phyloP scores from a whole-genome alignment of 2,329 filamentous ascomycete species.

The Thielaviopsis punctulata region DNA sequence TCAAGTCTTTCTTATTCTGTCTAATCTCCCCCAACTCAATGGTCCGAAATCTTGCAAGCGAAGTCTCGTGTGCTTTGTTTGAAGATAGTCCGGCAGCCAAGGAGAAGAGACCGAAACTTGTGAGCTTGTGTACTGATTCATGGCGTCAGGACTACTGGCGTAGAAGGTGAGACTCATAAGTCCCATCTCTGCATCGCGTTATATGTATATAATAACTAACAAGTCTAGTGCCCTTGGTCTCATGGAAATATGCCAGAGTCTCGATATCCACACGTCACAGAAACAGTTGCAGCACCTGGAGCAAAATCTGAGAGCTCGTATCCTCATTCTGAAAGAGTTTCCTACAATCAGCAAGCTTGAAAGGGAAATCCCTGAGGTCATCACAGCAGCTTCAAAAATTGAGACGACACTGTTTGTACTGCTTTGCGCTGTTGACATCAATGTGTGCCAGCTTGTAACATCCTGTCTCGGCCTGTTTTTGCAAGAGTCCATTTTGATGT shows the following conservation, averaged over 20 bases:
- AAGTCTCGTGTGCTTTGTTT: constrained; percentile 32
- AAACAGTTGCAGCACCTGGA: constrained; percentile 16
- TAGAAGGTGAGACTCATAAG: constrained; percentile 26
- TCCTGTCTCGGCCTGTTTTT: constrained; percentile 43
- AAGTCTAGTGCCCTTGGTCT: constrained; percentile 5
- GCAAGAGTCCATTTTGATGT: constrained; percentile 39
- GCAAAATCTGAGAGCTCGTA: constrained; percentile 37
- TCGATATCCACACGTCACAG: constrained; percentile 10
- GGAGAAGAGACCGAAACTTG: constrained; percentile 20
- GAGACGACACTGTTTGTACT: constrained; percentile 47
- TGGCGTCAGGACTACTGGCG: constrained; percentile 34
- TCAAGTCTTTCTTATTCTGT: constrained; percentile 31
- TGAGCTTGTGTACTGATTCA: constrained; percentile 20
- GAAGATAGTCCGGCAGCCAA: constrained; percentile 20
- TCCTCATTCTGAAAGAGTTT: constrained; percentile 28
- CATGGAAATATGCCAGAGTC: constrained; percentile 6
- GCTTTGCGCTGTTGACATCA: constrained; percentile 47
- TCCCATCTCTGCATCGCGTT: background rate
- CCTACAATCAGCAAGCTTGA: constrained; percentile 25
- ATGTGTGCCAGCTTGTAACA: constrained; percentile 47
- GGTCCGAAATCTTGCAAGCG: constrained; percentile 30
- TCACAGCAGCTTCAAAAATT: constrained; percentile 33
- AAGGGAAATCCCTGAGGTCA: constrained; percentile 37
- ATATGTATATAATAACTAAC: background rate
- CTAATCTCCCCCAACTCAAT: constrained; percentile 33